A percentile compares a stretch with the other conserved stretches of the same genome.
Conservation (phyloP, 306 rosid species). For the Prunus armeniaca region DNA sequence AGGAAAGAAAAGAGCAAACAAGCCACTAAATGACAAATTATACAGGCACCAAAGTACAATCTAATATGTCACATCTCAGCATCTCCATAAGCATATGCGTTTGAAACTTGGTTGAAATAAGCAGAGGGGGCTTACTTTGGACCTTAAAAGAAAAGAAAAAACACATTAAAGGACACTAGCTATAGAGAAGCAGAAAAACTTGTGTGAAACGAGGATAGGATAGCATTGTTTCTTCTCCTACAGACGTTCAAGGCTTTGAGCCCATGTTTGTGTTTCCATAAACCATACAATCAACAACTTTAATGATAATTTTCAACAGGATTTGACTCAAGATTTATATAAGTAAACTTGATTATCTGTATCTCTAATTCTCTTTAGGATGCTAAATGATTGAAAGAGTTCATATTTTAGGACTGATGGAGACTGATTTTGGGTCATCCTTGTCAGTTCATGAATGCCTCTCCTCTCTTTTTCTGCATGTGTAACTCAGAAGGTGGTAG, state of each 20-base stretch:
- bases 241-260: not conserved
- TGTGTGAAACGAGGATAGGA: no score
- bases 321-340: not conserved
- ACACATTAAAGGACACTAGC: not conserved
- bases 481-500: slow-evolving; percentile 26
- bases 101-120: not conserved
- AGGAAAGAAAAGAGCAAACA: not conserved
- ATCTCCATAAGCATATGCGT: not conserved
- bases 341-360: not conserved
- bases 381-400: slow-evolving; percentile 8
- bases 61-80: not conserved
- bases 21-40: not conserved
- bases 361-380: not conserved
- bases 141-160: not conserved
- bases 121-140: not conserved
- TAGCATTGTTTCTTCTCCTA: no score
- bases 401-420: slow-evolving; percentile 9
- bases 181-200: not conserved
- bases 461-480: not conserved
- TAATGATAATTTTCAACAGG: not conserved
- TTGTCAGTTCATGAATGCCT: slow-evolving; percentile 21
- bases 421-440: slow-evolving; percentile 20
- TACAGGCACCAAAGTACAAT: slow-evolving; percentile 1
- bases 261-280: not conserved
- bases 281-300: not conserved